Evolutionary conservation across 1,284 basidiomycete species (phyloP).

Genomic region (Cystobasidiaceae sp.): DNA sequence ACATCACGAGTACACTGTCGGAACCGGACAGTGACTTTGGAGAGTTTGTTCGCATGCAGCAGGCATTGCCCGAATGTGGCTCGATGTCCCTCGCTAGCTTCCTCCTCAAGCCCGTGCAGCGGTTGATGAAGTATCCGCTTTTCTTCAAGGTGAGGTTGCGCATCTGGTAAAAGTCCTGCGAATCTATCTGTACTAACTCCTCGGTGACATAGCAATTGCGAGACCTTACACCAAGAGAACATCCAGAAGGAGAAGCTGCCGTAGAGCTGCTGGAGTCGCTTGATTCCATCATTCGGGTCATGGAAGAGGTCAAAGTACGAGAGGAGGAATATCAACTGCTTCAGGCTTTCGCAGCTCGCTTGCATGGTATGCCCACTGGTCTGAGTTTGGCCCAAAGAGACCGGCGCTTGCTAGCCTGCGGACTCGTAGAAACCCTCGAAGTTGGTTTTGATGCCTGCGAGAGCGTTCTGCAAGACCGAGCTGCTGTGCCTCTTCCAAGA

Average conservation of each 20-base stretch:
- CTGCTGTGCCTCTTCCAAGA: background rate
- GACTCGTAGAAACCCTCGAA: slow-evolving; percentile 52
- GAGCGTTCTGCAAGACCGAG: background rate
- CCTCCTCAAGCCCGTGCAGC: slow-evolving; percentile 67
- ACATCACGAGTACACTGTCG: slow-evolving; percentile 56
- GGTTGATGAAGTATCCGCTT: slow-evolving; percentile 65
- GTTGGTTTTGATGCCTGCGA: slow-evolving; percentile 42
- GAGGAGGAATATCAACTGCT: slow-evolving; percentile 75
- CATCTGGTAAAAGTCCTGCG: background rate
- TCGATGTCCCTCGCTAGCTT: slow-evolving; percentile 63
- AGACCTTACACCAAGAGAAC: slow-evolving; percentile 61
- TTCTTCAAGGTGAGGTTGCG: slow-evolving; percentile 66
- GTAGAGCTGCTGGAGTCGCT: slow-evolving; percentile 62
- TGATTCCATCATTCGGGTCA: slow-evolving; percentile 62
- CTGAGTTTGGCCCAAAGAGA: slow-evolving; percentile 62
- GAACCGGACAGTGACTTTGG: slow-evolving; percentile 65
- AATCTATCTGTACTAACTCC: background rate
- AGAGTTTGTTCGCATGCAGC: slow-evolving; percentile 73
- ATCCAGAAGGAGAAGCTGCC: slow-evolving; percentile 63
- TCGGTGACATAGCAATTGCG: slow-evolving; percentile 57
- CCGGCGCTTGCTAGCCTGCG: slow-evolving; percentile 65
- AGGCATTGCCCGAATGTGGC: slow-evolving; percentile 54
- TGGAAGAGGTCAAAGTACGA: slow-evolving; percentile 73
- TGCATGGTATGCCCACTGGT: slow-evolving; percentile 58
- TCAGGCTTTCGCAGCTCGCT: slow-evolving; percentile 57